Conservation (phyloP, 23 red algal genomes). For the Gracilariopsis chorda region DNA sequence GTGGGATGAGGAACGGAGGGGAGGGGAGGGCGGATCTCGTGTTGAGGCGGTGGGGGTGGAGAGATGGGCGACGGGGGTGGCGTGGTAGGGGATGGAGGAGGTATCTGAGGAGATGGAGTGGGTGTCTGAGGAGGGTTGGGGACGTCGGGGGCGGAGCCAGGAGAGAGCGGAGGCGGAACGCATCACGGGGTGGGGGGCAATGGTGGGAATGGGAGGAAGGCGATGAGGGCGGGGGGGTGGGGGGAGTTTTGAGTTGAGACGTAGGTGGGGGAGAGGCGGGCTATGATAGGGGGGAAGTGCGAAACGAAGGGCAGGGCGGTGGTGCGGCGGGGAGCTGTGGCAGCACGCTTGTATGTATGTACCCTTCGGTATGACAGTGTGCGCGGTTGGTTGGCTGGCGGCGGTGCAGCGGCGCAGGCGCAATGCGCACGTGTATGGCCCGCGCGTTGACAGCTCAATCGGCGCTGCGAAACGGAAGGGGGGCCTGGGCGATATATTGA, state of each 20-base stretch:
- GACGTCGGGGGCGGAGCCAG: not conserved
- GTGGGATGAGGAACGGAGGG: not conserved
- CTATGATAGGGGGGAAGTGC: no score
- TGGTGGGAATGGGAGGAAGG: not conserved
- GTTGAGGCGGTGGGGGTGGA: not conserved
- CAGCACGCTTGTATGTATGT: no score
- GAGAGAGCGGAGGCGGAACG: not conserved
- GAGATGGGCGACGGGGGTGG: not conserved
- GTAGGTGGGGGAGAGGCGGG: no score
- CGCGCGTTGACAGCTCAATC: no score
- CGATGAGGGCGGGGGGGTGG: not conserved
- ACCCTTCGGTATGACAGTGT: no score
- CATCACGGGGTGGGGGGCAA: not conserved
- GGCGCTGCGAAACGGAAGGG: no score
- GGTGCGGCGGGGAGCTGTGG: no score
- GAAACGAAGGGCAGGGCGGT: no score
- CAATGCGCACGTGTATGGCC: no score
- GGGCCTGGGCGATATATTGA: no score
- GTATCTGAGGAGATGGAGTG: constrained; percentile 2
- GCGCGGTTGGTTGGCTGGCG: no score
- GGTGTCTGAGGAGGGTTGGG: not conserved
- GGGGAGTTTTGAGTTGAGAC: no score
- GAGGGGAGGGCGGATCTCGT: not conserved
- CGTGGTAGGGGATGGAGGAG: constrained; percentile 36
- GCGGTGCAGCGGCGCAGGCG: not conserved